Evolutionary conservation across 805 yeast genomes (phyloP), one percentile per base, ranked within the genome.

Genomic region (Cyberlindnera bimundalis): DNA sequence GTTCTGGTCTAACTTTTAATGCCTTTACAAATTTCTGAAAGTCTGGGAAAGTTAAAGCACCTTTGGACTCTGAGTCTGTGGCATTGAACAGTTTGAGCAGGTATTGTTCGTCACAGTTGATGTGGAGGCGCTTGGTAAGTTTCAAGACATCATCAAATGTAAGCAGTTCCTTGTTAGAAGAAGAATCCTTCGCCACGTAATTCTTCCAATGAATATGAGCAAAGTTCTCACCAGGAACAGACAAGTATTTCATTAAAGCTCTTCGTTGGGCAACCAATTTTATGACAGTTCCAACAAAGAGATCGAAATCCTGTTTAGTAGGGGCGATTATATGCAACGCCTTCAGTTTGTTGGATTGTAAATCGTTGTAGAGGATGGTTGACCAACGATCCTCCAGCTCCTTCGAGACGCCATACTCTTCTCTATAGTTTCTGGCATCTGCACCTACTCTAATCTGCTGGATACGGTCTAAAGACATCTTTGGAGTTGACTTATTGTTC

Each of bases 401-500:
- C 26, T 77, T 66, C 2, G 89, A 75, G 1, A 88, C 74, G 27
- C 83, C 80, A 50, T 86, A 76, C 60, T 89, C 96, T 56, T 90
- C 96, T 45, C 96, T 66, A 57, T 89, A 91, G 50, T 87, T 86
- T 26, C 75, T 73, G 1, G 96, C 96, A 52, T 84, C 86, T 16
- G 72, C 74, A 3, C 81, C 86, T 3, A 74, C 68, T 37, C 83
- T 62, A 2, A 84, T 70, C 40, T 75, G 77, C 43, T 75, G 74
- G 35, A 87, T 81, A 42, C 77, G 78, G 56, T 84, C 95, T 8
- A 84, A 68, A 15, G 61, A 61, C 45, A 79, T 53, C 28, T 56
- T 37, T 8, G 50, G 40, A 3, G 50, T 58, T 13, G 69, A 47
- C 52, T 73, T 72, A 46, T 67, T 62, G 47, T 76, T 79, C 85